Evolutionary conservation across 176 grass and related monocot genomes (phyloP), one percentile per base, ranked within the genome.

Genomic region (Raddia guianensis): DNA sequence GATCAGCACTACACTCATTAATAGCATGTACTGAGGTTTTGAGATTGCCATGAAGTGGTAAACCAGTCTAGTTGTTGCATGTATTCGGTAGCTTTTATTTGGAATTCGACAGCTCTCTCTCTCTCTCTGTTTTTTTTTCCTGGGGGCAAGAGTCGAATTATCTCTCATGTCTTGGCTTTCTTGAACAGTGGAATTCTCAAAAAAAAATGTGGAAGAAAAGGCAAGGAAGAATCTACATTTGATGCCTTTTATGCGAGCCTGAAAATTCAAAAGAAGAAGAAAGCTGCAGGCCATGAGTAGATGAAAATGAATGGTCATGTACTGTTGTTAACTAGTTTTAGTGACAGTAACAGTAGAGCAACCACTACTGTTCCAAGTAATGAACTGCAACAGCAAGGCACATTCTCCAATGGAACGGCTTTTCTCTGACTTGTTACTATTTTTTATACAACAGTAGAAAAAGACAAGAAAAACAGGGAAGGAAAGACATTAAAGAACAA

Each of bases 381-480:
- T 68, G 16, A 80, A 80, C 16, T 40, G 47, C 21, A 80, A 80
- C 16, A 19, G 47, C 21, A 56, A n/a, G 73, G 37, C 78, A 70
- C 78, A 47, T 57, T 8, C 20, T 58, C 21, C 42, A 4, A 81
- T 49, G 78, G 9, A 66, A n/a, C 11, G 48, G n/a, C 18, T 47
- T 81, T 80, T 59, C 5, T 58, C 42, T 46, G 42, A 9, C 65
- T 15, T 27, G 8, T 14, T 77, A 49, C 10, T 43, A 56, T 6
- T 4, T 37, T 37, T 12, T 7, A 53, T 7, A 5, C 12, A 79
- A 12, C 15, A 27, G 4, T 20, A 48, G 62, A 46, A 54, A 74
- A 18, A 19, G 11, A 47, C 9, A 10, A 5, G 6, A 48, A 68
- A 21, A 5, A 18, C 5, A 37, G 8, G 14, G 8, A 35, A 52